Base-by-base conservation (phyloP, 805 yeast species). In the Candida takata region DNA sequence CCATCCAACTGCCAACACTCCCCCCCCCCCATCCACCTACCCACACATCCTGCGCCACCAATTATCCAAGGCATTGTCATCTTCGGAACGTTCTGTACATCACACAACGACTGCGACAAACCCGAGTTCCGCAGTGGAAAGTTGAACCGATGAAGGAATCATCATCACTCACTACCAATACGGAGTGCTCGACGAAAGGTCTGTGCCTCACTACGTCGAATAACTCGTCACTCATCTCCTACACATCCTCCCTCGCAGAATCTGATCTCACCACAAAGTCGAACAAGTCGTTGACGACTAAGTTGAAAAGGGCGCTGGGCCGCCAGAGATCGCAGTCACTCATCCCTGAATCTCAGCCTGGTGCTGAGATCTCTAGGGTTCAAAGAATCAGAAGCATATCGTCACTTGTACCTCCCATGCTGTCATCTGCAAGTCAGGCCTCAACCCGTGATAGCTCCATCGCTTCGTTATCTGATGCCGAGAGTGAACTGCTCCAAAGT, bases 361-460 rank as follows among this genome's bases (percentile, higher is more conserved):
- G 15, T 13, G 21, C 23, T 5, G 17, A 18, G 14, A 20, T 8
- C 13, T 10, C 32, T 16, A 29, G 20, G 11, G 18, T 27, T 6
- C 10, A 12, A 9, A 21, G 31, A 14, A 33, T 27, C 36, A 28
- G 16, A 15, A 33, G 31, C 27, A 20, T 27, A 33, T 14, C 16
- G 10, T 21, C 42, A 8, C 13, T 38, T 14, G 3, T 37, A 5
- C 39, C 39, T 13, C 27, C 33, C 7, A 6, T 13, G 10, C 35
- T 33, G 9, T 10, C 15, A 15, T 19, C 35, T 5, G 16, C 18
- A 12, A 33, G 29, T 29, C 29, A 33, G 26, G 26, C 39, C 8
- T 38, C 38, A 19, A 43, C 52, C 18, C 33, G 56, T 10, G 55
- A 51, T 20, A 50, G 47, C 36, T 51, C 56, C 17, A 44, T 50